Percentiles rank a stretch among this genome's conserved stretches.
Evolutionary conservation across 2,329 filamentous ascomycete species (phyloP).

Genomic region (Penicillium vulpinum): DNA sequence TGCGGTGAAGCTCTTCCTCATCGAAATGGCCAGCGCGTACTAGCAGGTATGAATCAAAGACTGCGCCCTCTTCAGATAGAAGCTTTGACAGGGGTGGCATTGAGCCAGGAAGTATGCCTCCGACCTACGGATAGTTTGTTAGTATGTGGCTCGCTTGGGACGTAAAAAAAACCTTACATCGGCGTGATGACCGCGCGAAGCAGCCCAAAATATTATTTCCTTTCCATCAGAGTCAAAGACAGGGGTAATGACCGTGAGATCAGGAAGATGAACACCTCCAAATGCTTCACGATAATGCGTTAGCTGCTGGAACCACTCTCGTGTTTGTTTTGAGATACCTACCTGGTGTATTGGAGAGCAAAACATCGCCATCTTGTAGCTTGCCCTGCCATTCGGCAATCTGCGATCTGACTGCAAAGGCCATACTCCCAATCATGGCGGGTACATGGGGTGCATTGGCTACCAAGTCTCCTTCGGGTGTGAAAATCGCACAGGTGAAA

Average conservation of each 20-base stretch:
- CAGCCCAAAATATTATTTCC: constrained; percentile 73
- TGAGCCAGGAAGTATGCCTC: constrained; percentile 71
- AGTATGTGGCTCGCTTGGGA: background rate
- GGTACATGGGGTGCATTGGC: constrained; percentile 69
- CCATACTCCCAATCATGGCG: constrained; percentile 69
- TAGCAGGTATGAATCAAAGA: constrained; percentile 62
- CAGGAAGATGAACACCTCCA: constrained; percentile 74
- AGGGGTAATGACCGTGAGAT: constrained; percentile 74
- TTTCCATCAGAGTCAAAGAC: constrained; percentile 69
- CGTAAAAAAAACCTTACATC: constrained; percentile 55
- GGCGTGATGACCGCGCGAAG: constrained; percentile 69
- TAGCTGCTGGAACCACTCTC: background rate
- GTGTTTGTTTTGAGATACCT: constrained; percentile 39
- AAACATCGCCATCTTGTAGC: constrained; percentile 70
- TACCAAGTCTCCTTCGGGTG: constrained; percentile 69
- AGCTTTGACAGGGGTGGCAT: constrained; percentile 57
- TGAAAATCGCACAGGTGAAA: constrained; percentile 77
- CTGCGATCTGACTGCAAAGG: constrained; percentile 72
- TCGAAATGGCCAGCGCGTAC: constrained; percentile 71
- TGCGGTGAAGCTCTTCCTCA: constrained; percentile 66
- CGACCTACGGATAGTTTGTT: constrained; percentile 49
- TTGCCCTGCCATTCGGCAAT: constrained; percentile 71
- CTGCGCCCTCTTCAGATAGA: constrained; percentile 51
- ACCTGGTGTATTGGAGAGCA: constrained; percentile 71
- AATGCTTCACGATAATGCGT: constrained; percentile 58